Base-by-base conservation (phyloP, 2,329 filamentous ascomycete species). In the Pyricularia sp. region DNA sequence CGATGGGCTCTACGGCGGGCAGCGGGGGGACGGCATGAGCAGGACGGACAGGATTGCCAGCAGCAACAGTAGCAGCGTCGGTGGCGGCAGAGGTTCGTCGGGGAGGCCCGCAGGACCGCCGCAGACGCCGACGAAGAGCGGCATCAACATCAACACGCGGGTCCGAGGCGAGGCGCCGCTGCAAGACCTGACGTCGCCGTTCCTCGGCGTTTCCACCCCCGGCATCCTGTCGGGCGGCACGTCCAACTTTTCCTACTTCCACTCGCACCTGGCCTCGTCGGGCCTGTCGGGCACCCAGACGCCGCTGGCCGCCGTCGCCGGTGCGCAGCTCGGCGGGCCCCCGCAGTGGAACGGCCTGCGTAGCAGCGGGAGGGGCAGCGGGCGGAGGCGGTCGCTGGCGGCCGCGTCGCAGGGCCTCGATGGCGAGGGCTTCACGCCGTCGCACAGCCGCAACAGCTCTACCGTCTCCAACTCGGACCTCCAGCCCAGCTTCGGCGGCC, bases 221-320 rank as follows among this genome's bases (percentile, higher is more conserved):
- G 87, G 87, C 0, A 85, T 90, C 64, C 85, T 90, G 5, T 90
- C 91, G 69, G 90, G 90, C 33, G 67, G 59, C 67, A 90, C 90
- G 12, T 90, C 90, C 12, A 93, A 92, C 73, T 83, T 94, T 74
- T 90, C 90, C 77, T 95, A 94, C 78, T 94, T 95, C 75, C 92
- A 94, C 76, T 88, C 90, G 23, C 92, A 93, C 72, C 83, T 94
- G 4, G 87, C 88, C 10, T 85, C 86, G 33, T 69, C 68, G 30
- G 89, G 88, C 3, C 84, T 91, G 72, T 92, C 90, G 65, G 92
- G 92, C 30, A 88, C 90, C 14, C 90, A 92, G 71, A 94, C 92
- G 30, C 92, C 92, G 63, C 83, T 94, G 33, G 92, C 92, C 7
- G 91, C 92, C 66, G 90, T 94, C 66, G 91, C 91, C 25, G 90